Evolutionary conservation across 2,329 filamentous ascomycete species (phyloP).

Genomic region (Pestalotiopsis sp.): DNA sequence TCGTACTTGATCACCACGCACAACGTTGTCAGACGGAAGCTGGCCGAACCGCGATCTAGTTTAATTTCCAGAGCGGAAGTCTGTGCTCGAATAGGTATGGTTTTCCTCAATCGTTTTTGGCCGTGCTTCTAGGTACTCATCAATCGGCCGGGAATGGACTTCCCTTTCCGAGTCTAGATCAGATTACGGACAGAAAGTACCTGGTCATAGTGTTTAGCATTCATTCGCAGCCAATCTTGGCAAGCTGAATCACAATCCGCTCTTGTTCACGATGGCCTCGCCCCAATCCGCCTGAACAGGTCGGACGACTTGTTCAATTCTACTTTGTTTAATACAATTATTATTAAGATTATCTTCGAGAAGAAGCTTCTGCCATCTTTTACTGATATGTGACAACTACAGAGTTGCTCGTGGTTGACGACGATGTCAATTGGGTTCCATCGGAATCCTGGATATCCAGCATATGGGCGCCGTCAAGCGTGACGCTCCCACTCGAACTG

Average conservation of each 20-base stretch:
- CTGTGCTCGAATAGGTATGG: neutral
- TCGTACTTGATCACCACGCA: too few species aligned
- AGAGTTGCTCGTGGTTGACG: neutral
- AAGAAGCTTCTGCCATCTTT: neutral
- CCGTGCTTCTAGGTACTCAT: too few species aligned
- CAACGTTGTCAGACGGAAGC: too few species aligned
- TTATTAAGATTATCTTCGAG: neutral
- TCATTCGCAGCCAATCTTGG: too few species aligned
- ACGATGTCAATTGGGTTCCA: neutral
- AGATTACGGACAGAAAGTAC: too few species aligned
- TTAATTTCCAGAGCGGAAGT: neutral
- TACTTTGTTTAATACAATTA: neutral
- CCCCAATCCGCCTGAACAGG: too few species aligned
- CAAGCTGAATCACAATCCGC: too few species aligned
- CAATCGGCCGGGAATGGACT: too few species aligned
- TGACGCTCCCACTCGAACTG: neutral
- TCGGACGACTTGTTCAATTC: neutral
- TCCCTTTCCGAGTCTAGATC: too few species aligned
- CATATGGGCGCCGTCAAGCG: slow-evolving; percentile 44
- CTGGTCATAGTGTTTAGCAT: too few species aligned
- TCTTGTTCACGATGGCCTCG: neutral
- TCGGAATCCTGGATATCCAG: slow-evolving; percentile 47
- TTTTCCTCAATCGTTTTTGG: neutral
- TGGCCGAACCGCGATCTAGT: too few species aligned
- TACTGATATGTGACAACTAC: neutral